Conservation (phyloP, 768 basidiomycete species). For the Boletus fagicola region DNA sequence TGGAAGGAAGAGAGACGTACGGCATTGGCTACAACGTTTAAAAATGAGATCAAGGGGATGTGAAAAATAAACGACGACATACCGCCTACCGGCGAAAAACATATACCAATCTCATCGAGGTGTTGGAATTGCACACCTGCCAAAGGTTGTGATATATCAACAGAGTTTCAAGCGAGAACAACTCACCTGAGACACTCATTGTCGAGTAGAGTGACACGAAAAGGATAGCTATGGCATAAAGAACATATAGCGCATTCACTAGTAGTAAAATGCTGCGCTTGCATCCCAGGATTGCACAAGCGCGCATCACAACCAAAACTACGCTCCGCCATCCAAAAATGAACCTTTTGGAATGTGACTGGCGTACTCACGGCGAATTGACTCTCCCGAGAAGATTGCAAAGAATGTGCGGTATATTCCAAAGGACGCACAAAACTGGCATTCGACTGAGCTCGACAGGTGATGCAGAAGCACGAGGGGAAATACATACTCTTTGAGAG, state of each 20-base stretch:
- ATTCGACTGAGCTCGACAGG: background rate
- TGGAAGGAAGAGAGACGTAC: constrained; percentile 8
- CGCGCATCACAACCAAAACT: constrained; percentile 28
- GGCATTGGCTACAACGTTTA: background rate
- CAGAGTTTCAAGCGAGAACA: too few species aligned
- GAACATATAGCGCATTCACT: constrained; percentile 6
- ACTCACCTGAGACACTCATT: background rate
- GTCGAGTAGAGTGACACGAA: background rate
- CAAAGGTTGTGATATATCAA: background rate
- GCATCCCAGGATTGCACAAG: constrained; percentile 25
- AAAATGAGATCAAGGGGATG: background rate
- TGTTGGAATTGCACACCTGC: constrained; percentile 8
- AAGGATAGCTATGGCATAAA: constrained; percentile 6
- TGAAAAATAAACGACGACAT: constrained; percentile 2
- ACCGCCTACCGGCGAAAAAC: constrained; percentile 7
- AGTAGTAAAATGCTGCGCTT: background rate
- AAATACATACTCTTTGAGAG: constrained; percentile 17
- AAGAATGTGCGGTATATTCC: background rate
- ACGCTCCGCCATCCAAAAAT: background rate
- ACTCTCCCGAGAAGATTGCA: constrained; percentile 17
- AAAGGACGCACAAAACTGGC: constrained; percentile 18
- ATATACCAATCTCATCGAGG: constrained; percentile 15
- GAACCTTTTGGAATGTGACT: background rate
- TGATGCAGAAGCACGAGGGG: background rate
- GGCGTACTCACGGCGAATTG: constrained; percentile 22